phyloP scores from a whole-genome alignment of 768 basidiomycete genomes.

The Leccinum incarnatum region DNA sequence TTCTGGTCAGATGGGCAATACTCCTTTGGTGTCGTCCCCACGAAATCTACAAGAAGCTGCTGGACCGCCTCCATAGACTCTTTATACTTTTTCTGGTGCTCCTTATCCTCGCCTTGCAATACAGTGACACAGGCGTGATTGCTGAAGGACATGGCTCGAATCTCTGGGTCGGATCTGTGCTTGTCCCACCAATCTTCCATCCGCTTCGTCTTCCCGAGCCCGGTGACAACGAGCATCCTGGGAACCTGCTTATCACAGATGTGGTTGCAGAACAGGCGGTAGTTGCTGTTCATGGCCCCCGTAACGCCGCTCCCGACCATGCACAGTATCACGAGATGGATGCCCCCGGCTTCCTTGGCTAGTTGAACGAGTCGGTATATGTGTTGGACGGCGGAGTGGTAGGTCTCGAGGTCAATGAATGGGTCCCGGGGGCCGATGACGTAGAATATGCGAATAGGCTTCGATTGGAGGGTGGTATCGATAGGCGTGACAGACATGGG shows the following conservation, averaged over 20 bases:
- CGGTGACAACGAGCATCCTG: constrained; percentile 36
- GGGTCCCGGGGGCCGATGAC: constrained; percentile 32
- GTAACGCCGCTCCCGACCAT: constrained; percentile 39
- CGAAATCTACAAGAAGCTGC: constrained; percentile 13
- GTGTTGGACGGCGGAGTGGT: constrained; percentile 21
- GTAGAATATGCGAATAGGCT: constrained; percentile 26
- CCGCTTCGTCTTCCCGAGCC: constrained; percentile 32
- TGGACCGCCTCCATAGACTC: constrained; percentile 15
- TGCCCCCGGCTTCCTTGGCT: constrained; percentile 26
- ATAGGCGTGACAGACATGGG: constrained; percentile 32
- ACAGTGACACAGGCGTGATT: constrained; percentile 33
- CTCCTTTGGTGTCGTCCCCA: constrained; percentile 4
- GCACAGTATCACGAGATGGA: constrained; percentile 40
- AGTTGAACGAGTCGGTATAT: constrained; percentile 28
- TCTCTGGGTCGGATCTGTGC: constrained; percentile 12
- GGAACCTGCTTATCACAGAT: constrained; percentile 38
- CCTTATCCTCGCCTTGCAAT: constrained; percentile 18
- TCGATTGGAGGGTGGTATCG: constrained; percentile 18
- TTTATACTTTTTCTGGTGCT: constrained; percentile 16
- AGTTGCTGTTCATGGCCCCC: constrained; percentile 34
- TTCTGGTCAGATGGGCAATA: constrained; percentile 8
- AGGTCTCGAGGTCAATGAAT: constrained; percentile 18
- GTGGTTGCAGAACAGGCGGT: constrained; percentile 35
- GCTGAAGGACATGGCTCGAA: constrained; percentile 10
- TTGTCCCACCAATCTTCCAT: constrained; percentile 36